Evolutionary conservation across 306 rosid genomes (phyloP).

Genomic region (Vigna hirtella): DNA sequence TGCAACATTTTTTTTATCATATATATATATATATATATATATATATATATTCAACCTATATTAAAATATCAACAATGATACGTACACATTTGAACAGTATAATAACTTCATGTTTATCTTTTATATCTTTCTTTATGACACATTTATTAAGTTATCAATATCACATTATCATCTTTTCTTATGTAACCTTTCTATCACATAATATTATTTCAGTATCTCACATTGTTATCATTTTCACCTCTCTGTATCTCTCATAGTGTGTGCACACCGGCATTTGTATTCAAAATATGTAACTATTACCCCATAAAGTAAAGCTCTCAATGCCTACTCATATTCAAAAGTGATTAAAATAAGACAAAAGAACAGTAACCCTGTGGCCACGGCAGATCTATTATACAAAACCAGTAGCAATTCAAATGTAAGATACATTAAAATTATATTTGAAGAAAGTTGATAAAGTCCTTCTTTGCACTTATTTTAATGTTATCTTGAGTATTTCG

Average conservation of each 20-base stretch:
- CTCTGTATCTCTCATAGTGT: background rate
- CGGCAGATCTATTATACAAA: background rate
- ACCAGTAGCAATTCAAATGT: background rate
- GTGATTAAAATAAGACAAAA: background rate
- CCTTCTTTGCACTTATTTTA: no score
- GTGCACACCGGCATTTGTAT: background rate
- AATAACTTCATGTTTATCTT: background rate
- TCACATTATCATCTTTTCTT: background rate
- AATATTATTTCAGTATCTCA: background rate
- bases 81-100: background rate
- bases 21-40: background rate
- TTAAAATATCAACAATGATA: background rate
- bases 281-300: background rate
- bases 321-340: background rate
- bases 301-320: background rate
- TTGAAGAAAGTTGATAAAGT: background rate
- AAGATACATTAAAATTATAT: conserved; percentile 2
- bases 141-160: no score
- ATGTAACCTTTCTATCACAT: background rate
- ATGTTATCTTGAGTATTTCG: no score
- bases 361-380: background rate
- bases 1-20: conserved; percentile 43
- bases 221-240: background rate
- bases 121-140: background rate
- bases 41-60: background rate